Base-by-base conservation (phyloP, 2,329 filamentous ascomycete genomes). In the Fusarium torulosum region DNA sequence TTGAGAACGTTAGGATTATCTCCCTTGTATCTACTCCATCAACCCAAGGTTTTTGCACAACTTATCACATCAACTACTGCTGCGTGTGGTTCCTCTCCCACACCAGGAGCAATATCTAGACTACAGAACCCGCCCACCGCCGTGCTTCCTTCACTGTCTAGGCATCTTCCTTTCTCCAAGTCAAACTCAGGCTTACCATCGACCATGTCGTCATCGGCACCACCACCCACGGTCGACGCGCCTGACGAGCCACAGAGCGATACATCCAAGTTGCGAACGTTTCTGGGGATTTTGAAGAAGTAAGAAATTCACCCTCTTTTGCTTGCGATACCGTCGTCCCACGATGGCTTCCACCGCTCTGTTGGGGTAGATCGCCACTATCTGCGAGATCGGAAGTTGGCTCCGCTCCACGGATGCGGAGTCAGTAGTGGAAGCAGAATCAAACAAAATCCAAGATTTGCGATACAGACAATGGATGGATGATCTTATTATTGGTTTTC, bases 231-330 rank as follows among this genome's bases (percentile, higher is more conserved):
- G 57, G 73, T 73, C 64, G 77, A 77, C 35, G 65, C 76, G 31
- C 70, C 79, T 17, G 83, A 85, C 57, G 83, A 85, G 70, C 67
- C 76, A 23, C 84, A 85, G 69, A 94, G 92, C 81, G 94, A 98
- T 60, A 89, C 88, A 70, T 95, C 92, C 70, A 97, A 97, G 84
- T 83, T 98, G 75, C 91, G 89, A 80, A 96, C 93, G 2, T 97
- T 98, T 75, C 79, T 97, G 64, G 88, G 90, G 53, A 97, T 97
- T 71, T 81, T 98, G 75, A 90, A 91, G 80, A 97, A 92, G 93
- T 97, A 85, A 82, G 89, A 79, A 10, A 14, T 41, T 63, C 41
- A 21, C 49, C 45, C 44, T 57, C 40, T 49, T 31, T 37, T 37
- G 20, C 42, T 46, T 47, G 38, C 43, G 21, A 54, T 33, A 31